phyloP scores from a whole-genome alignment of 108 stramenopile species.

The Cyclotella cryptica region DNA sequence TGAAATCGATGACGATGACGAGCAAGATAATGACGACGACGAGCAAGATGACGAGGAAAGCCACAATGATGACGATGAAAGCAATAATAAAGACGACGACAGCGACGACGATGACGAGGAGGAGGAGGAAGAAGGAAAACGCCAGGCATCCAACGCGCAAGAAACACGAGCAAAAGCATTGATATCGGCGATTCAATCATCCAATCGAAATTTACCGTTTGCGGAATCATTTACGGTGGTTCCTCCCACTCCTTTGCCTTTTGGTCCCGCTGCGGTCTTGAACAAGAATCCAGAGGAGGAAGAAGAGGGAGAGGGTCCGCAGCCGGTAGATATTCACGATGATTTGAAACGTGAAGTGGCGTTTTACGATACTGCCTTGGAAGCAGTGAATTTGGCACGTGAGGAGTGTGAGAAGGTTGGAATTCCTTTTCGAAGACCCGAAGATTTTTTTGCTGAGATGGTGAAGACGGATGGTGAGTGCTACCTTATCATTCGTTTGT shows the following conservation, averaged over 20 bases:
- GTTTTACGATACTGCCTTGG: constrained; percentile 94
- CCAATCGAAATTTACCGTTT: constrained; percentile 65
- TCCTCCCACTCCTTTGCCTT: constrained; percentile 75
- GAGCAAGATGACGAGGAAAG: constrained; percentile 7
- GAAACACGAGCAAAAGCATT: constrained; percentile 28
- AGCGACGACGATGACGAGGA: constrained; percentile 30
- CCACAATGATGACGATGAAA: constrained; percentile 9
- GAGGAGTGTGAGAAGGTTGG: constrained; percentile 57
- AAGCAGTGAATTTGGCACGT: constrained; percentile 84
- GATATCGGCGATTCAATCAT: constrained; percentile 13
- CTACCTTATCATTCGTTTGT: no score
- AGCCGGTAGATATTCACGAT: constrained; percentile 89
- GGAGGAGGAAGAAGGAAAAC: constrained; percentile 30
- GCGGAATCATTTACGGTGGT: constrained; percentile 79
- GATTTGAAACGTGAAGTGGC: constrained; percentile 97
- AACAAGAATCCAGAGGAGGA: constrained; percentile 15
- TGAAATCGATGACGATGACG: constrained; percentile 32
- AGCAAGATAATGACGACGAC: constrained; percentile 11
- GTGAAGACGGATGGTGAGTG: constrained; percentile 98
- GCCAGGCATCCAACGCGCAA: constrained; percentile 1
- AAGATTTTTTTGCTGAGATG: constrained; percentile 99
- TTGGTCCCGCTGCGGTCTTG: constrained; percentile 33
- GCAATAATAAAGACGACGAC: background rate
- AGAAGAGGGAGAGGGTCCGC: constrained; percentile 46
- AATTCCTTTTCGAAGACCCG: constrained; percentile 89